Base-by-base conservation (phyloP, 345 rosid species). In the Barbarea vulgaris region DNA sequence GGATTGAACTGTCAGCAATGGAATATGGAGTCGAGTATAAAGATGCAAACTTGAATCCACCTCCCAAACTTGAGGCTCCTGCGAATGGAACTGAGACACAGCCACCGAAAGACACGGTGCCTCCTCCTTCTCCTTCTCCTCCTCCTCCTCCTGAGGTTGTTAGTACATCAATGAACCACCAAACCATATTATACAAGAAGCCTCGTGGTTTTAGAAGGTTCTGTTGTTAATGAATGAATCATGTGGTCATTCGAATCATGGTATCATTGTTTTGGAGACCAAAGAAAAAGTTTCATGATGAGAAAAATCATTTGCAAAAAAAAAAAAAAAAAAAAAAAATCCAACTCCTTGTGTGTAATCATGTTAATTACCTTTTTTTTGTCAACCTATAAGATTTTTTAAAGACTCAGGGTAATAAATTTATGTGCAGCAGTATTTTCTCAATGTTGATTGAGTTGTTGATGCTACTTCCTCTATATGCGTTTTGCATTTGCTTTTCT, bases 21-120 rank as follows among this genome's bases (percentile, higher is more conserved):
- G 42, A 70, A 21, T 77, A 77, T 63, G 75, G 80, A 28, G 30
- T 21, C 9, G 34, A 19, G 56, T 21, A n/a, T 54, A 64, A 73
- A 27, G 77, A 54, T 73, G 18, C 71, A 30, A 51, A 52, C 37
- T 5, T 68, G 57, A 52, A 60, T 13, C 69, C 28, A 41, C 47
- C 56, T 2, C 50, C 70, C 33, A 58, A 41, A 60, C 22, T 7
- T 59, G 69, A 76, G 59, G 71, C 70, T 62, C 34, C 65, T 22
- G 1, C 33, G 28, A 65, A 55, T 13, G 71, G 11, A 63, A 42
- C 42, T 3, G 53, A 53, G 37, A 33, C 41, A 42, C 17, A 69
- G 17, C 13, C 64, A 3, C 12, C 1, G 3, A 70, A 77, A 54
- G 75, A 53, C 33, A 30, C 18, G 39, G 58, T 3, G 57, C 63